A percentile compares a stretch with the other conserved stretches of the same genome.
phyloP scores from a whole-genome alignment of 2,329 filamentous ascomycete species.

The Xylaria sp. region DNA sequence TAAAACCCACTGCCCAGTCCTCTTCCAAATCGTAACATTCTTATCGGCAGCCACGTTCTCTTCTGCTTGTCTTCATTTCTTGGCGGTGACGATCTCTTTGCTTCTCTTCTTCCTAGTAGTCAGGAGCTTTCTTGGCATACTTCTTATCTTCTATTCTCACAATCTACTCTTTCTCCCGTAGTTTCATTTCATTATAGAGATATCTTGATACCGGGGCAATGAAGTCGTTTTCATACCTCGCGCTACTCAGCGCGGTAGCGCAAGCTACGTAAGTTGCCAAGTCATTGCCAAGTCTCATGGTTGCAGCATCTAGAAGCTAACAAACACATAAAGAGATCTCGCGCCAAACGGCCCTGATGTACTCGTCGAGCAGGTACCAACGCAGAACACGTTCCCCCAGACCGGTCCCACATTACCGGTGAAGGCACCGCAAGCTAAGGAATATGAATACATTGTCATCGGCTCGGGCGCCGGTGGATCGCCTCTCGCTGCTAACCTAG shows the following conservation, averaged over 20 bases:
- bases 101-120: background rate
- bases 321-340: constrained; percentile 5
- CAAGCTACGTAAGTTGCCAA: constrained; percentile 11
- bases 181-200: background rate
- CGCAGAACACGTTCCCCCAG: constrained; percentile 6
- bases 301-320: background rate
- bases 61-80: constrained; percentile 18
- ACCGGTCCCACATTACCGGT: constrained; percentile 2
- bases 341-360: constrained; percentile 18
- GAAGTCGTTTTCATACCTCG: constrained; percentile 25
- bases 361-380: background rate
- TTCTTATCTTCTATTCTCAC: background rate
- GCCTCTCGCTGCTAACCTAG: constrained; percentile 56
- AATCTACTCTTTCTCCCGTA: background rate
- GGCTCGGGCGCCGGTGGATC: constrained; percentile 59
- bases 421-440: constrained; percentile 3
- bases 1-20: constrained; percentile 6
- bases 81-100: background rate
- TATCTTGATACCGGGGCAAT: background rate
- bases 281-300: background rate
- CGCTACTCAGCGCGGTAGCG: constrained; percentile 19
- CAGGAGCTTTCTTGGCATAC: constrained; percentile 1
- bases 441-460: constrained; percentile 49
- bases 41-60: constrained; percentile 6
- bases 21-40: background rate